phyloP scores from a whole-genome alignment of 805 yeast genomes.

The Candida fluviatilis region DNA sequence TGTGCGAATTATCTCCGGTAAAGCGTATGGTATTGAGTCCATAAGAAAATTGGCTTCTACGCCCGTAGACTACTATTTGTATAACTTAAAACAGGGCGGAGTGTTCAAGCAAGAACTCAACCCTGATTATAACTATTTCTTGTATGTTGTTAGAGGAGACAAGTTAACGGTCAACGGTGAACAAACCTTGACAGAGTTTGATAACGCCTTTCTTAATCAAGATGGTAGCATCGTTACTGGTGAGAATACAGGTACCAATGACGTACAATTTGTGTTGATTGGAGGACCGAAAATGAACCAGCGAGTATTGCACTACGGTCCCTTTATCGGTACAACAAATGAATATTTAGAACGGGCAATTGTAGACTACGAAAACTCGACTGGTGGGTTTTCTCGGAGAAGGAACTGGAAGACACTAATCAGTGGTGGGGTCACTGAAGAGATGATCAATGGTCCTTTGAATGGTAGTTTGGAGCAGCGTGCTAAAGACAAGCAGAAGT shows the following conservation, averaged over 20 bases:
- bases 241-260: conserved; percentile 71
- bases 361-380: conserved; percentile 51
- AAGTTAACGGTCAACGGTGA: conserved; percentile 41
- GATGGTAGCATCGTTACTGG: conserved; percentile 65
- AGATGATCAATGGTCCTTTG: conserved; percentile 34
- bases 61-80: conserved; percentile 71
- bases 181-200: conserved; percentile 37
- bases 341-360: conserved; percentile 3
- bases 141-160: conserved; percentile 62
- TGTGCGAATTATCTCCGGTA: conserved; percentile 74
- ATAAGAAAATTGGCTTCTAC: conserved; percentile 72
- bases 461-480: conserved; percentile 27
- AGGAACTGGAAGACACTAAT: conserved; percentile 58
- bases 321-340: conserved; percentile 68
- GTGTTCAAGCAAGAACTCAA: conserved; percentile 58
- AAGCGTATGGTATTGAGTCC: conserved; percentile 69
- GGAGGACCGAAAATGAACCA: conserved; percentile 75
- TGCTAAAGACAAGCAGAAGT: conserved; percentile 12
- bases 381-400: conserved; percentile 66
- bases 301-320: conserved; percentile 82
- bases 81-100: conserved; percentile 60
- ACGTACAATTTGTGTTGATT: conserved; percentile 60
- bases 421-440: conserved; percentile 37
- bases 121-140: conserved; percentile 58
- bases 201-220: conserved; percentile 56